Conservation (phyloP, 306 rosid species). For the Senna tora region DNA sequence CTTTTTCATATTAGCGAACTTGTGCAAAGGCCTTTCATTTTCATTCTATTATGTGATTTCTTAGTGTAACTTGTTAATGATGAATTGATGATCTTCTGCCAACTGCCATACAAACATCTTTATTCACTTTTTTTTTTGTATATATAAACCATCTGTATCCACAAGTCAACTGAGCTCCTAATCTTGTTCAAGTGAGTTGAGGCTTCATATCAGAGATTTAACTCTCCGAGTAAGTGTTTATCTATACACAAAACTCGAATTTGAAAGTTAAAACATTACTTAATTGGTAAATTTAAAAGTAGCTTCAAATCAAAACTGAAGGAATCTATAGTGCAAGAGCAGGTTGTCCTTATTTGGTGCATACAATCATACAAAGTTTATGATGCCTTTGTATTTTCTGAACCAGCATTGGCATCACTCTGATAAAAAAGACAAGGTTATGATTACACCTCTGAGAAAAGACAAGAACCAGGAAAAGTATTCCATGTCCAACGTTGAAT, state of each 20-base stretch:
- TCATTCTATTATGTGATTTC: background rate
- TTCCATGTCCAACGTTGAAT: background rate
- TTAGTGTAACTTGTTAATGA: background rate
- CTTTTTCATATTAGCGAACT: background rate
- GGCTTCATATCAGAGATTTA: no score
- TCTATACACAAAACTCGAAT: no score
- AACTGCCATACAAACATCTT: background rate
- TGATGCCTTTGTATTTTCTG: background rate
- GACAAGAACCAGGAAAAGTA: constrained; percentile 30
- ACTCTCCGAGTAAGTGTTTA: no score
- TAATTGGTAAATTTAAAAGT: background rate
- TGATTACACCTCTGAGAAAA: constrained; percentile 22
- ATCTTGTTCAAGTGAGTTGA: no score
- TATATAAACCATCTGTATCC: no score
- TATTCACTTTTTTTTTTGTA: no score
- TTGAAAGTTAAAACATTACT: no score
- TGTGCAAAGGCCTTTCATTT: background rate
- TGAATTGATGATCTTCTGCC: background rate
- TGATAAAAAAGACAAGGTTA: constrained; percentile 13
- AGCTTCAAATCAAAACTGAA: background rate
- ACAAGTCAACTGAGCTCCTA: no score
- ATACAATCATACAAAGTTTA: no score
- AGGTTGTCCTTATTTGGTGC: background rate
- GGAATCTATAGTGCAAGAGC: background rate
- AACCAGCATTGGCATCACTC: background rate